Evolutionary conservation across 345 rosid genomes (phyloP), one percentile per base, ranked within the genome.

Genomic region (Durio zibethinus): DNA sequence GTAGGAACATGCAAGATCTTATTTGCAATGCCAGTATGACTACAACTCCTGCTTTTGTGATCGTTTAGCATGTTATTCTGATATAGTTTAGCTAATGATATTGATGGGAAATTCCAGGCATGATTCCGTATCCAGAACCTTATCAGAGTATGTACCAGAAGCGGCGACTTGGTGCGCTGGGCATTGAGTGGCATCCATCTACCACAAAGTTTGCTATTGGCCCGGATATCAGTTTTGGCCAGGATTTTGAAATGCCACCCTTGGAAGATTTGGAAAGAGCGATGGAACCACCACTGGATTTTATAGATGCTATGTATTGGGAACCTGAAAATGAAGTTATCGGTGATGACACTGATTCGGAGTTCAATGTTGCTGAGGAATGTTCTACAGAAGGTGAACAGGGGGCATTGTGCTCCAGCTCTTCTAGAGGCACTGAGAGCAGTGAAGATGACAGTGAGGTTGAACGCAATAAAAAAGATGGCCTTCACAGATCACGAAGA

Each of bases 91-190:
- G 43, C 21, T 18, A 38, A 66, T 45, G 29, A 25, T 82, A 45
- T 73, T 80, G 66, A 66, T 82, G 80, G 80, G 52, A 76, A 68
- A 61, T 82, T 76, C 76, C 80, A 94, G 99, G 97, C 78, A 89
- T 96, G 97, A 86, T 87, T 85, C 99, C 99, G 21, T 96, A 96
- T 83, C 86, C 96, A 47, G 99, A 96, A 86, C 98, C 97, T 70
- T 94, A 93, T 82, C 99, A 96, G 85, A 92, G 86, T 76, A 87
- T 90, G 92, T 96, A 84, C 85, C 99, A 96, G 91, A 87, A 88
- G 81, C 91, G 94, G 59, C 90, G 99, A 76, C 90, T 96, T 79
- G 99, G 98, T 72, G 94, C 97, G 20, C 82, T 96, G 78, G 97
- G 98, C 65, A 76, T 91, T 75, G 98, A 93, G 84, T 93, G 98